Evolutionary conservation across 148 eudicot genomes (phyloP), one percentile per base, ranked within the genome.

Genomic region (Rhododendron henanense): DNA sequence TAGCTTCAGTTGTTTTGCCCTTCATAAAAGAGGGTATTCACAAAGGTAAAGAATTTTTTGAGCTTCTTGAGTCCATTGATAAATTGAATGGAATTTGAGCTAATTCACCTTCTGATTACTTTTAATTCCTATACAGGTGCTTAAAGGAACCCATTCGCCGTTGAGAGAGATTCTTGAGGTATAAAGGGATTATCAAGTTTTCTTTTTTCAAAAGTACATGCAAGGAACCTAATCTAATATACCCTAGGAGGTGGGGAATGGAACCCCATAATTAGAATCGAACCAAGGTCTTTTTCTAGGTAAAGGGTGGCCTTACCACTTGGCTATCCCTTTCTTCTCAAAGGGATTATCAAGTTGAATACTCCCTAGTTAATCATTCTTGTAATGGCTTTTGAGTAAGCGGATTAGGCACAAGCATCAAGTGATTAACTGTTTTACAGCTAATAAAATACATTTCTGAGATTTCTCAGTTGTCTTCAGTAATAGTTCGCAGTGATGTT

Each of bases 1-100:
- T 95, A 61, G 87, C 85, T 59, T 89, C 94, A 5, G 91, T 88
- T 78, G 92, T 94, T 73, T 81, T 92, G 80, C 89, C 94, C 33
- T 96, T 94, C 90, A 88, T 96, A 39, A 93, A 93, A 88, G 89
- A 94, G 88, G 89, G 92, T 87, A 45, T 91, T 51, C 87, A 89
- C 67, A 89, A 85, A 37, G 88, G 90, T 79, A 28, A 87, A 85
- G 33, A 85, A 55, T 51, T 23, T n/a, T 61, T 77, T 74, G 11
- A 80, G 74, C 41, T 33, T 23, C 44, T 19, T 47, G 14, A 23
- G 18, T 79, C 14, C 10, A 25, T 61, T 44, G 15, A 31, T 10
- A 0, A 13, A 2, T 18, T 15, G 16, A 41, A 47, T 11, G 35
- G 25, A n/a, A 47, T 13, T 45, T 67, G 71, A n/a, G 81, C 69